Base-by-base conservation (phyloP, 192 early-diverging fungal genomes). In the Ramicandelaber brevisporus region DNA sequence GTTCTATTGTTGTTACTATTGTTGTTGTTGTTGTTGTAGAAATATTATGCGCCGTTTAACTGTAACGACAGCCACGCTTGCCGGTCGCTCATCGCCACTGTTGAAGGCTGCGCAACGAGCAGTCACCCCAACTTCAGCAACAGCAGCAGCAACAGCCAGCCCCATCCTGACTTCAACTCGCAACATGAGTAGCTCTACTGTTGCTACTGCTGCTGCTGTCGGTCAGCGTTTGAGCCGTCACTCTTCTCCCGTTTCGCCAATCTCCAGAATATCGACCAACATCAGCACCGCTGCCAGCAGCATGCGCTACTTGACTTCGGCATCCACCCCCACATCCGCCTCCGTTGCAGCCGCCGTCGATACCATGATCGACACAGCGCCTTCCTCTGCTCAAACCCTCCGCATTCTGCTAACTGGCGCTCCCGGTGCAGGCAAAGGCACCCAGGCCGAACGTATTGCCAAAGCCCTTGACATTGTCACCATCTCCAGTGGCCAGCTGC, bases 351-450 rank as follows among this genome's bases (percentile, higher is more conserved):
- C 9, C 9, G n/a, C 9, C 21, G 26, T 28, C 20, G 19, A 21
- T 21, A n/a, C 21, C 6, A 12, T 14, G 31, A 18, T 32, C 19
- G 12, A 30, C 29, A 17, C 16, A 25, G 14, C 33, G 17, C n/a
- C 22, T 6, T 13, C 20, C 13, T 29, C 7, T 11, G 21, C n/a
- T 35, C 7, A 27, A 71, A 19, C 4, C 17, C 27, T 43, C 7
- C 21, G 19, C n/a, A 5, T 29, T 23, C 21, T 23, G 13, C 12
- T 36, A 10, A 22, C 21, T 26, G 32, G 38, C 10, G 17, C 20
- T 5, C 58, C 55, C 64, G 81, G 81, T 5, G 51, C 75, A 7
- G 82, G 80, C 11, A 82, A 90, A 52, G 90, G 86, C 21, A 96
- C 90, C 15, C 84, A 88, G 45, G 78, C 84, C 6, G 57, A 48